Evolutionary conservation across 176 grass and related monocot species (phyloP).

Genomic region (Hsuehochloa calcarea): DNA sequence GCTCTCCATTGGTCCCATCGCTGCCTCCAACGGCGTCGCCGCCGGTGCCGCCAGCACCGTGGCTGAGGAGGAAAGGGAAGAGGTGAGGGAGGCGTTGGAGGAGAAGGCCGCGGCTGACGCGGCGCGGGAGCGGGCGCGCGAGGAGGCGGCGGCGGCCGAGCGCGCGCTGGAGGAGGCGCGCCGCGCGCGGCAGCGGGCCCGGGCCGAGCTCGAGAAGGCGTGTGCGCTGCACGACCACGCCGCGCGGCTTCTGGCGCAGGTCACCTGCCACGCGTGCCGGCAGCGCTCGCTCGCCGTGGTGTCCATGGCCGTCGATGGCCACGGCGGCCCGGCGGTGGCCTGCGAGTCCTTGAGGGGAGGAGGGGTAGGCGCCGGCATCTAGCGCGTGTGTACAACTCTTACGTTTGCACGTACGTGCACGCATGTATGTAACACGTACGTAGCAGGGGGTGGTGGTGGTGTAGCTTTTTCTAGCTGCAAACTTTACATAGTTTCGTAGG

Average conservation of each 20-base stretch:
- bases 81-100: conserved; percentile 42
- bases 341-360: conserved; percentile 38
- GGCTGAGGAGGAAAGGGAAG: neutral
- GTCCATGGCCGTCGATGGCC: conserved; percentile 31
- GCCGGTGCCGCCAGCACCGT: neutral
- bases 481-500: conserved; percentile 1
- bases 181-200: conserved; percentile 67
- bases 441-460: neutral
- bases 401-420: neutral
- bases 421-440: conserved; percentile 4
- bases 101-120: conserved; percentile 58
- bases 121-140: conserved; percentile 51
- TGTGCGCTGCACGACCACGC: conserved; percentile 63
- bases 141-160: conserved; percentile 60
- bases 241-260: conserved; percentile 52
- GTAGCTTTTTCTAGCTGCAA: neutral
- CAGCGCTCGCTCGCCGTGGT: conserved; percentile 47
- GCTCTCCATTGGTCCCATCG: conserved; percentile 55
- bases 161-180: conserved; percentile 64
- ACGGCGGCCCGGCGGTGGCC: conserved; percentile 29
- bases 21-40: neutral
- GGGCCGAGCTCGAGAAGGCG: conserved; percentile 68
- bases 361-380: conserved; percentile 34
- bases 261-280: conserved; percentile 85
- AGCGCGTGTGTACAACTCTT: neutral